These are phyloP conservation scores for Hansenula sp. DNA, from an alignment of 1,139 yeast species.

Conservation along the genomic window DNA sequence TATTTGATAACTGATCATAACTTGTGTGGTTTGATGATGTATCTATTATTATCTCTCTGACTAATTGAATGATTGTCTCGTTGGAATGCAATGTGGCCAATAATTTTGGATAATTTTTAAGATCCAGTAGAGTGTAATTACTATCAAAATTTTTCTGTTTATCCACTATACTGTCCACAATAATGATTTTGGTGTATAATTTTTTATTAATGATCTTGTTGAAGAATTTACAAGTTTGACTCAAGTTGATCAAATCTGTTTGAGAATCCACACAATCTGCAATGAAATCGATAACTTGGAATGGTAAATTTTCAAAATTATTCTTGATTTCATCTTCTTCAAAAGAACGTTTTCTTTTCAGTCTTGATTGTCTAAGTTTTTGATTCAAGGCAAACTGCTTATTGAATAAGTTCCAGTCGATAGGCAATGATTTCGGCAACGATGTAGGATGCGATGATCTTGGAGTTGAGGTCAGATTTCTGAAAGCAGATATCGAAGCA, in stretches of 20 bases:
- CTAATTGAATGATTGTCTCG: conserved; percentile 14
- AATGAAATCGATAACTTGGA: conserved; percentile 22
- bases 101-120: conserved; percentile 21
- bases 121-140: conserved; percentile 19
- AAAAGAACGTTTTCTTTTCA: background rate
- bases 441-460: conserved; percentile 17
- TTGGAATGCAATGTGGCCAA: conserved; percentile 23
- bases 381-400: conserved; percentile 20
- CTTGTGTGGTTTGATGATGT: conserved; percentile 21
- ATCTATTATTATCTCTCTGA: conserved; percentile 21
- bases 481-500: conserved; percentile 7
- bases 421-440: conserved; percentile 21
- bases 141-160: conserved; percentile 18
- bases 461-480: conserved; percentile 23
- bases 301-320: conserved; percentile 23
- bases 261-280: conserved; percentile 22
- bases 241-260: conserved; percentile 20
- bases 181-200: conserved; percentile 19
- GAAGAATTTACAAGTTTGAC: conserved; percentile 22
- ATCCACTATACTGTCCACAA: conserved; percentile 20
- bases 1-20: conserved; percentile 17
- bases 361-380: conserved; percentile 8
- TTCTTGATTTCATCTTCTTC: conserved; percentile 9
- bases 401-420: conserved; percentile 25
- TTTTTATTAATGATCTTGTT: conserved; percentile 20